phyloP scores from a whole-genome alignment of 768 basidiomycete genomes.

The Lentinula sp. region DNA sequence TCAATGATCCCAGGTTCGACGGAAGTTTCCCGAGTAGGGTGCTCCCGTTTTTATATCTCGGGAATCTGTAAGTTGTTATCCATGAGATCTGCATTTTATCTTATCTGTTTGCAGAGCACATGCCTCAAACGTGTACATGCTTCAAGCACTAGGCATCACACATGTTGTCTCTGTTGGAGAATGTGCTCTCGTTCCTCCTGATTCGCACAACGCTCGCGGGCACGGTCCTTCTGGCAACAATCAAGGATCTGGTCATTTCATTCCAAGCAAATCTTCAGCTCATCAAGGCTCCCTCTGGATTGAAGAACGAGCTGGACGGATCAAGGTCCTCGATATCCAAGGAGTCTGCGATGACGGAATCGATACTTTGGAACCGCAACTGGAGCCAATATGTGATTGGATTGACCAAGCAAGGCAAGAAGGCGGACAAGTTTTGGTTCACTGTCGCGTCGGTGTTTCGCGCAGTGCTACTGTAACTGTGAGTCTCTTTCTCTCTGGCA shows the following conservation, averaged over 20 bases:
- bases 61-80: slow-evolving; percentile 72
- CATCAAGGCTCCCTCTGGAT: slow-evolving; percentile 77
- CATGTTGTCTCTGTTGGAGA: slow-evolving; percentile 98
- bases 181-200: slow-evolving; percentile 81
- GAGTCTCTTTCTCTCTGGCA: slow-evolving; percentile 22
- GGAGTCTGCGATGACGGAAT: slow-evolving; percentile 96
- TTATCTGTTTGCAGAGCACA: slow-evolving; percentile 58
- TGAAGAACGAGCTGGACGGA: slow-evolving; percentile 83
- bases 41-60: slow-evolving; percentile 88
- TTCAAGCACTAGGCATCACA: slow-evolving; percentile 91
- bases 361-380: slow-evolving; percentile 85
- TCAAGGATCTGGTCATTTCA: slow-evolving; percentile 22
- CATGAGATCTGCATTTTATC: too few species aligned
- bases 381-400: slow-evolving; percentile 88
- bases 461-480: slow-evolving; percentile 90
- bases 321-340: slow-evolving; percentile 88
- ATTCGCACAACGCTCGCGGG: background rate
- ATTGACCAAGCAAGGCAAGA: slow-evolving; percentile 79
- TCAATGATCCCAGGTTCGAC: slow-evolving; percentile 88
- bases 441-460: slow-evolving; percentile 99
- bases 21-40: slow-evolving; percentile 95
- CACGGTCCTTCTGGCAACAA: background rate
- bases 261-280: slow-evolving; percentile 38
- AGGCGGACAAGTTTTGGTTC: slow-evolving; percentile 90
- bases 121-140: slow-evolving; percentile 91